Base-by-base conservation (phyloP, 768 basidiomycete genomes). In the Termitomyces sp. region DNA sequence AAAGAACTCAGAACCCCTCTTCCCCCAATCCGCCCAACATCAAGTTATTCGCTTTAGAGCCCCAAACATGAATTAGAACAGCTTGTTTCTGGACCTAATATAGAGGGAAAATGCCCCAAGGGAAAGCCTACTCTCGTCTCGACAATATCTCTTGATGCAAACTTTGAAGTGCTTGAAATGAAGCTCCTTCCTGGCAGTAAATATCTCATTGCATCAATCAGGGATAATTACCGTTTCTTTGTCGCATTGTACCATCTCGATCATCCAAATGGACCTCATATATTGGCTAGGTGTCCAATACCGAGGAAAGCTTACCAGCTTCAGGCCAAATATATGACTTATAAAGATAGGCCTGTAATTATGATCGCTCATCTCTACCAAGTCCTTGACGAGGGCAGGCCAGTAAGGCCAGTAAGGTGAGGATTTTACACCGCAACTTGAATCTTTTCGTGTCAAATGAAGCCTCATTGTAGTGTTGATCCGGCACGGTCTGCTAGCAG, bases 151-250 rank as follows among this genome's bases (percentile, higher is more conserved):
- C 48, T 75, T 6, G 55, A 57, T 12, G 62, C 70, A 0, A 69
- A 71, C 62, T 74, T 68, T 64, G 70, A 69, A 59, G 76, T 74
- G 58, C 74, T 72, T 65, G 84, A 70, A 40, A 79, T 88, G 73
- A 75, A 72, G 40, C 65, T 85, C 22, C 74, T 87, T 10, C 82
- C 87, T 6, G 87, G 87, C 1, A 85, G 87, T 28, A 84, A 83
- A 60, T 85, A 84, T 58, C 77, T 88, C 58, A 68, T 87, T 34
- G 82, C 83, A 0, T 86, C 85, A 11, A 77, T 79, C 7, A 74
- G 71, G 57, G 79, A 83, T 62, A 71, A 68, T 51, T 71, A 69
- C 30, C 73, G 74, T 28, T 84, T 78, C 63, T 79, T 74, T 42
- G 63, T 88, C 30, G 66, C 76, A 12, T 66, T 87, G 1, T 87